Evolutionary conservation across 768 basidiomycete species (phyloP), one percentile per base, ranked within the genome.

Genomic region (Tricholoma flavovirens): DNA sequence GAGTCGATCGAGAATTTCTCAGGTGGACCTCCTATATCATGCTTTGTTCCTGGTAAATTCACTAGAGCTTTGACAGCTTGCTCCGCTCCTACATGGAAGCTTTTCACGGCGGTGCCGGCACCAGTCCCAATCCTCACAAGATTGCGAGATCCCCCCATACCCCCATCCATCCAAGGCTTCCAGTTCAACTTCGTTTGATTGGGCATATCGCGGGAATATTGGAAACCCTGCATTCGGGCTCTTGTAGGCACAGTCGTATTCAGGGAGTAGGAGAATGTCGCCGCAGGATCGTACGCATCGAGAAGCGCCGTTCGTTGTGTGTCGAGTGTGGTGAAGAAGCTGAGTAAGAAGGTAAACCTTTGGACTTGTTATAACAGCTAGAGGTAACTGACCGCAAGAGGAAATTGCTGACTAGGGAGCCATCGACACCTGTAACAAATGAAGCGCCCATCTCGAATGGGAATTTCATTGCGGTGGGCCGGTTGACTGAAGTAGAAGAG

Each of bases 261-360:
- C 63, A 83, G 83, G 17, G 87, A 88, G 67, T 87, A 89, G 1
- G 94, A 97, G 68, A 98, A 94, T 7, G 93, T 95, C n/a, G 95
- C 90, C 10, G 81, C 73, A 0, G 89, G 83, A 57, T 90, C 83
- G 67, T 98, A 99, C 17, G 80, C 91, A 46, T 86, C 77, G 14
- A 81, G 64, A 5, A 98, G 78, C 0, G 76, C 71, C 0, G 78
- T 71, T 15, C 96, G 84, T 60, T 90, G 83, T 17, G 73, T 78
- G 68, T 99, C 97, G 69, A 90, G 95, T 1, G 83, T 68, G 8
- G 86, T 82, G 73, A 98, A 94, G 71, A 88, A 97, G 49, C 92
- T 95, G 58, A 12, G 11, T 24, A 10, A 38, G 55, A 48, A 54
- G 56, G 55, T 45, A 53, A 60, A 49, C 61, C 36, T 62, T 56